These are phyloP conservation scores for sweet orange (Citrus sinensis) DNA, from an alignment of 345 rosid species.

Conservation along the genomic window DNA sequence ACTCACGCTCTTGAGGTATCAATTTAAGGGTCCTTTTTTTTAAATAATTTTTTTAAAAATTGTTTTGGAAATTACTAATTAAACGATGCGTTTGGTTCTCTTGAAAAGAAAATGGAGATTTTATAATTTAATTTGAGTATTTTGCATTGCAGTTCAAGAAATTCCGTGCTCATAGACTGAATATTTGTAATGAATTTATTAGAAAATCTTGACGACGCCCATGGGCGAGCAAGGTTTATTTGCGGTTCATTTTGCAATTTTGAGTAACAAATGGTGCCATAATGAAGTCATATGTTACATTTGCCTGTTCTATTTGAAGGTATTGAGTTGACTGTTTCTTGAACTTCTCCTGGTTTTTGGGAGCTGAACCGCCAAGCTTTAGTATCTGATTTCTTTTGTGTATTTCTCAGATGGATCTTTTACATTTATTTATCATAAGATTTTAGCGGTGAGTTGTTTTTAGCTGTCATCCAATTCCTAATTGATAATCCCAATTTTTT, in stretches of 20 bases:
- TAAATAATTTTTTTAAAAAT: too few relatives aligned
- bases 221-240: too few relatives aligned
- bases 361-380: neutral
- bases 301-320: neutral
- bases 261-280: too few relatives aligned
- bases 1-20: constrained; percentile 31
- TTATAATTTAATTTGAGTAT: too few relatives aligned
- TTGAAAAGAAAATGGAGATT: neutral
- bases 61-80: neutral
- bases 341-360: neutral
- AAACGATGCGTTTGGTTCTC: too few relatives aligned
- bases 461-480: neutral
- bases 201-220: too few relatives aligned
- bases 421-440: neutral
- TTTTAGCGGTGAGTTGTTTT: neutral
- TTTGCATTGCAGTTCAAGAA: neutral
- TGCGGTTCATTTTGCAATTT: too few relatives aligned
- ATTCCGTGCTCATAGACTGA: too few relatives aligned
- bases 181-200: too few relatives aligned
- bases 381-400: neutral
- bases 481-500: neutral
- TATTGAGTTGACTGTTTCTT: neutral
- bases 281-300: too few relatives aligned
- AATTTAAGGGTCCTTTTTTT: neutral
- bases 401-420: neutral